A percentile compares a stretch with the other conserved stretches of the same genome.
Evolutionary conservation across 2,329 filamentous ascomycete genomes (phyloP).

Genomic region (Aureobasidium vineae): DNA sequence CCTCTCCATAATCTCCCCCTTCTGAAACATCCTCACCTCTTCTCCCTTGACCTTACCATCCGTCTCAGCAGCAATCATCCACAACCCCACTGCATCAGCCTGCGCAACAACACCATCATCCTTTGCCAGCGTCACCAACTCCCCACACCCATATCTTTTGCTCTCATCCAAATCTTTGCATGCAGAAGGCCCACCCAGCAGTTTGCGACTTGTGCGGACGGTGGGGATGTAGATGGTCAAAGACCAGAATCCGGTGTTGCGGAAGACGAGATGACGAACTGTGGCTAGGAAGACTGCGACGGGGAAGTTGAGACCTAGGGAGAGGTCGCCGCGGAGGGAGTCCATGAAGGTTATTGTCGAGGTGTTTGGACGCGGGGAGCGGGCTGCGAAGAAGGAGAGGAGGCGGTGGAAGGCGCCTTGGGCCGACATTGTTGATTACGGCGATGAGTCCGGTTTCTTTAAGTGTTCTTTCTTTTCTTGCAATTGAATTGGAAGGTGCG

Average conservation of each 20-base stretch:
- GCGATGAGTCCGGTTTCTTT: not conserved
- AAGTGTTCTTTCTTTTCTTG: not conserved
- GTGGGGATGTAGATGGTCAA: conserved; percentile 39
- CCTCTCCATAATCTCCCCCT: conserved; percentile 35
- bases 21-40: conserved; percentile 38
- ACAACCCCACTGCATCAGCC: conserved; percentile 38
- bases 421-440: conserved; percentile 27
- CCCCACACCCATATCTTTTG: conserved; percentile 34
- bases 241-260: conserved; percentile 37
- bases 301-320: conserved; percentile 42
- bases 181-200: conserved; percentile 33
- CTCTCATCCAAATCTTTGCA: conserved; percentile 36
- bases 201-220: conserved; percentile 34
- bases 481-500: not conserved
- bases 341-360: conserved; percentile 40
- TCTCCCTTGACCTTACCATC: conserved; percentile 35
- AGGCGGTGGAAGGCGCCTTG: conserved; percentile 40
- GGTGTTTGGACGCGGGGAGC: conserved; percentile 33
- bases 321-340: conserved; percentile 39
- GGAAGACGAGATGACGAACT: conserved; percentile 37
- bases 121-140: conserved; percentile 33
- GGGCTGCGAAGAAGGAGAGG: conserved; percentile 40
- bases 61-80: conserved; percentile 38
- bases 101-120: conserved; percentile 29
- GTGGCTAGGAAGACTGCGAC: conserved; percentile 38